Evolutionary conservation across 2,329 filamentous ascomycete species (phyloP), one percentile per base, ranked within the genome.

Genomic region (Hypomyces rosellus): DNA sequence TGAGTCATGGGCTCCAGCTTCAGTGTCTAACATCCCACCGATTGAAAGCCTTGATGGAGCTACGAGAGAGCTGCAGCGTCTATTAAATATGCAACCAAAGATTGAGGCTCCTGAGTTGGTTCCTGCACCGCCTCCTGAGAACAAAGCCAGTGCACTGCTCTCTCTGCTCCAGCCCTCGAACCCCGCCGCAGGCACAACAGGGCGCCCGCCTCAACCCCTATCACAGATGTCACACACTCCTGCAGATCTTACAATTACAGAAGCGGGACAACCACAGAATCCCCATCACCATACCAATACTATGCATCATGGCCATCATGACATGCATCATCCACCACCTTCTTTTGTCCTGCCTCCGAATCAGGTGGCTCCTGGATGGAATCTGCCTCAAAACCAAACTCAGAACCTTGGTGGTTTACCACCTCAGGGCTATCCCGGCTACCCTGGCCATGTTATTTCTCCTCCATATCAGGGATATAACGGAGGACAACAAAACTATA

Each of bases 51-150:
- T 79, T 9, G 75, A 74, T 53, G 75, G 73, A 9, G 76, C 77
- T 9, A 77, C 72, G 13, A 65, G 65, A 48, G 77, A 80, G 54
- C 63, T 84, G 7, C 77, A 77, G 48, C 74, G 75, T 4, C 65
- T 83, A 5, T 67, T 84, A 16, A 78, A 80, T 55, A 70, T 80
- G 45, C 77, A 81, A 51, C 75, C 77, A 9, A 69, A 75, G 1
- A 75, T 73, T 1, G 73, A 80, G 59, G 74, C 74, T 8, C 52
- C 75, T 13, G 75, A 79, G 56, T 57, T 58, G 30, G 52, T 49
- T 38, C 57, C 58, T 20, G 51, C 50, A 40, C 52, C 54, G 14
- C 55, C 55, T 16, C 59, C 62, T 9, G 62, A 71, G 13, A 72
- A 76, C 42, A 76, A 78, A 49, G 78, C 75, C 16, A 74, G 72